Conservation (phyloP, 2,329 filamentous ascomycete species). For the Gnomoniopsis smithogilvyi region DNA sequence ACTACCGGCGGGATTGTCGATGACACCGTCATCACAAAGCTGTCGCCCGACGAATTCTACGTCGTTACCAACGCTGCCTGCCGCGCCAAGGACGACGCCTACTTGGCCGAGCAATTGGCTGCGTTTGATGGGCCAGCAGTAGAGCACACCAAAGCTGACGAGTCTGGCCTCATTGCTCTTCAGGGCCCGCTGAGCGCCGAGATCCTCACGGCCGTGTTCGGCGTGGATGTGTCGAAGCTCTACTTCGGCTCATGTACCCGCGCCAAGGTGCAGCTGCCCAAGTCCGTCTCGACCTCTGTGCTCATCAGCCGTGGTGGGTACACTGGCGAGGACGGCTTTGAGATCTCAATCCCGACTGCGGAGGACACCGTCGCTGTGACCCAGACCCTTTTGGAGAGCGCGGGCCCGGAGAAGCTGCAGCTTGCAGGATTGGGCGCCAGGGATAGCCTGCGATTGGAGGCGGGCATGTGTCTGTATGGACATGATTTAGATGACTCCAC, state of each 20-base stretch:
- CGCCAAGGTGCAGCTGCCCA: conserved; percentile 61
- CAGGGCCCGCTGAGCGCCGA: conserved; percentile 78
- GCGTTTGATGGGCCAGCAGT: conserved; percentile 30
- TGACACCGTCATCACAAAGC: conserved; percentile 83
- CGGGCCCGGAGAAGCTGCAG: conserved; percentile 60
- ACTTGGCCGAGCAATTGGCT: conserved; percentile 68
- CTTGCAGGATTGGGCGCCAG: conserved; percentile 87
- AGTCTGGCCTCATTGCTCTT: conserved; percentile 78
- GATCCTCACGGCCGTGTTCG: conserved; percentile 64
- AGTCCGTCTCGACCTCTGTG: conserved; percentile 45
- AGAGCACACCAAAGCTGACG: conserved; percentile 52
- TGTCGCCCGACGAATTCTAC: conserved; percentile 76
- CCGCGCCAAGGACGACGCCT: conserved; percentile 80
- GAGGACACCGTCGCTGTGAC: conserved; percentile 64
- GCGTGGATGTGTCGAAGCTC: conserved; percentile 59
- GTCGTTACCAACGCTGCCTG: conserved; percentile 95
- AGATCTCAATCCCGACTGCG: conserved; percentile 74
- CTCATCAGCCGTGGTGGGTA: conserved; percentile 89
- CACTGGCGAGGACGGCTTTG: conserved; percentile 97
- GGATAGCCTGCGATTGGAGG: conserved; percentile 89
- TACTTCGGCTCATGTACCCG: conserved; percentile 78
- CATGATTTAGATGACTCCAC: conserved; percentile 85
- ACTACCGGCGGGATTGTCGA: conserved; percentile 88
- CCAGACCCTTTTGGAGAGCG: conserved; percentile 64
- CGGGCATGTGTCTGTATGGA: conserved; percentile 99